A percentile compares a stretch with the other conserved stretches of the same genome.
Conservation (phyloP, 2,329 filamentous ascomycete genomes). For the Tolypocladium capitatum region DNA sequence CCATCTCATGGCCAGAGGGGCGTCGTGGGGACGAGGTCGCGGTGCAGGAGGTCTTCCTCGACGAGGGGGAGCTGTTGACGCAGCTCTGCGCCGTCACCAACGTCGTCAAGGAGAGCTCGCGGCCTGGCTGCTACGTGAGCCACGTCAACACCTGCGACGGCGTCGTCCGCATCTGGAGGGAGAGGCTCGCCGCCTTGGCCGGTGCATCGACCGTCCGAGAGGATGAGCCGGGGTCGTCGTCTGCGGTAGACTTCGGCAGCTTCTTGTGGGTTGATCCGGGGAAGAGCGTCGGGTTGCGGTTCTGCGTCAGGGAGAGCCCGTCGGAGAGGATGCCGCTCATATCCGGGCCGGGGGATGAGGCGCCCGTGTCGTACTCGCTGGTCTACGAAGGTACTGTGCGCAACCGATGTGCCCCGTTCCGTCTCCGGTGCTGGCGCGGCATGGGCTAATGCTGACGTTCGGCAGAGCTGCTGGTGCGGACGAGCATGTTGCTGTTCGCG, state of each 20-base stretch:
- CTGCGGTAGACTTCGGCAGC: slow-evolving; percentile 3
- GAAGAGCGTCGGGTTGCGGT: slow-evolving; percentile 53
- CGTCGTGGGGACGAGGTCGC: slow-evolving; percentile 28
- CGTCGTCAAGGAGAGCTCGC: slow-evolving; percentile 52
- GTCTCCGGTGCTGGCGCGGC: not conserved
- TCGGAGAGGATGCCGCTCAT: slow-evolving; percentile 38
- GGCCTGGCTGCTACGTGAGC: slow-evolving; percentile 47
- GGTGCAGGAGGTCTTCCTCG: slow-evolving; percentile 48
- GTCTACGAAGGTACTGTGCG: slow-evolving; percentile 58
- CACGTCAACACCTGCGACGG: slow-evolving; percentile 54
- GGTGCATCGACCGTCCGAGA: not conserved
- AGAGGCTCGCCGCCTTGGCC: slow-evolving; percentile 48
- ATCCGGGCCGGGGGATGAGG: slow-evolving; percentile 44
- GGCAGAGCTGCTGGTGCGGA: slow-evolving; percentile 55
- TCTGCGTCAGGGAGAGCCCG: slow-evolving; percentile 37
- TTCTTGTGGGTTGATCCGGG: slow-evolving; percentile 57
- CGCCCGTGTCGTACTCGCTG: slow-evolving; percentile 55
- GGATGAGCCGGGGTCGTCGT: not conserved
- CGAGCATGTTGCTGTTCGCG: slow-evolving; percentile 47
- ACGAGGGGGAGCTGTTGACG: slow-evolving; percentile 58
- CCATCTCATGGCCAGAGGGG: not conserved
- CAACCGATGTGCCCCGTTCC: no score
- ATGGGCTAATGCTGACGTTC: slow-evolving; percentile 4
- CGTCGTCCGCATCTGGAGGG: slow-evolving; percentile 56
- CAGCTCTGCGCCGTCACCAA: slow-evolving; percentile 59